These are phyloP conservation scores for Hagleromyces aurorensis DNA, from an alignment of 805 yeast species.

Conservation along the genomic window DNA sequence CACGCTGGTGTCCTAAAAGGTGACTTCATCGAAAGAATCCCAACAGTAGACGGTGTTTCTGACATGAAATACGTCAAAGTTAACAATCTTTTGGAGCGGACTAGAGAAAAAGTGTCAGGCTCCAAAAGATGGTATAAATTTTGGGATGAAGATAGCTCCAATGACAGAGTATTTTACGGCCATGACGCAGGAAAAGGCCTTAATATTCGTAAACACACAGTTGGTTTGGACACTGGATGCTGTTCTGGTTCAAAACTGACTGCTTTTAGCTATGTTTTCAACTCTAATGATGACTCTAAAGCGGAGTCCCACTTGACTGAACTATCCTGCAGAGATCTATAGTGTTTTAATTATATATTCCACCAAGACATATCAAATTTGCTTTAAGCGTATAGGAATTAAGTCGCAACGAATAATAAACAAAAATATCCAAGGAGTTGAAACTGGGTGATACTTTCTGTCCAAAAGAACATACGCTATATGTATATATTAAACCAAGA, in stretches of 20 bases:
- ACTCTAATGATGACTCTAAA: too few species aligned
- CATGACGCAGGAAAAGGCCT: conserved; percentile 83
- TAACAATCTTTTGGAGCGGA: conserved; percentile 45
- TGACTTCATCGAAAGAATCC: conserved; percentile 37
- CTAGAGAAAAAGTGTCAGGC: conserved; percentile 18
- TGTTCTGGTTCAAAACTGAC: conserved; percentile 63
- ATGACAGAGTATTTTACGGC: conserved; percentile 62
- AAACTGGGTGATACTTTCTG: too few species aligned
- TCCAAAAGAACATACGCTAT: too few species aligned
- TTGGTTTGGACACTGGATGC: conserved; percentile 81
- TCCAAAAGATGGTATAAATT: conserved; percentile 50
- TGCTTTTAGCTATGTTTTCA: too few species aligned
- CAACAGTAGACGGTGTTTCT: conserved; percentile 53
- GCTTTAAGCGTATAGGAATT: too few species aligned
- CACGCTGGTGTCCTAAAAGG: conserved; percentile 82
- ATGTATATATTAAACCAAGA: too few species aligned
- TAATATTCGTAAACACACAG: conserved; percentile 52
- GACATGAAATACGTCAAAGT: conserved; percentile 64
- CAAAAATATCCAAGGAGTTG: too few species aligned
- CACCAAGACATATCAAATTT: too few species aligned
- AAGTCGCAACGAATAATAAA: too few species aligned
- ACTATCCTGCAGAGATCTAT: too few species aligned
- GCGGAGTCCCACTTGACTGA: too few species aligned
- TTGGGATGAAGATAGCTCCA: conserved; percentile 36
- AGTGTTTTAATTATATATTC: too few species aligned